These are phyloP conservation scores for Chiua virens DNA, from an alignment of 768 basidiomycete species.

Conservation along the genomic window DNA sequence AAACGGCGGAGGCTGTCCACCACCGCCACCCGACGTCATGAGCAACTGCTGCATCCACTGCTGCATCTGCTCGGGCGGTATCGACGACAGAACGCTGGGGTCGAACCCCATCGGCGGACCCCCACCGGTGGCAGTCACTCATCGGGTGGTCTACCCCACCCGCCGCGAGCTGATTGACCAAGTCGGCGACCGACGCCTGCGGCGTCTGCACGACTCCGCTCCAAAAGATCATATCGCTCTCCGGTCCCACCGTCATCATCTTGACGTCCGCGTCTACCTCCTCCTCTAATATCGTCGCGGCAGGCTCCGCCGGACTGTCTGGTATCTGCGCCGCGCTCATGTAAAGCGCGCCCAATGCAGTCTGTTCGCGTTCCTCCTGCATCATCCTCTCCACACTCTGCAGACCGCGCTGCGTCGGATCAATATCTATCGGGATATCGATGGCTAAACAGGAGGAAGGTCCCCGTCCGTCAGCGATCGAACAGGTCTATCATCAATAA, in stretches of 20 bases:
- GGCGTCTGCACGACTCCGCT: constrained; percentile 33
- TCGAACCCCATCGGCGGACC: constrained; percentile 41
- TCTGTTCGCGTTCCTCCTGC: constrained; percentile 80
- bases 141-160: constrained; percentile 43
- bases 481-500: constrained; percentile 10
- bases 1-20: constrained; percentile 32
- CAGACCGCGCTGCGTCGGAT: constrained; percentile 55
- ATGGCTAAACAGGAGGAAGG: constrained; percentile 42
- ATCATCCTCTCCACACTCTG: constrained; percentile 65
- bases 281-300: constrained; percentile 60
- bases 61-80: constrained; percentile 62
- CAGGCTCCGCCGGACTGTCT: constrained; percentile 73
- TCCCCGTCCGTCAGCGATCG: constrained; percentile 18
- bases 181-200: constrained; percentile 60
- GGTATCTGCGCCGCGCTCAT: constrained; percentile 71
- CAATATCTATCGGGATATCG: constrained; percentile 60
- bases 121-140: constrained; percentile 32
- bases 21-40: constrained; percentile 24
- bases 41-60: constrained; percentile 50
- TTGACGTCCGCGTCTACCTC: constrained; percentile 63
- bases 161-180: constrained; percentile 62
- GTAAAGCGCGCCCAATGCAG: constrained; percentile 73
- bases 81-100: constrained; percentile 39
- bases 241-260: constrained; percentile 68
- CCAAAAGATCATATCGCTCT: constrained; percentile 70